Conservation (phyloP, 106 monocot genomes). For the Ottelia alismoides region DNA sequence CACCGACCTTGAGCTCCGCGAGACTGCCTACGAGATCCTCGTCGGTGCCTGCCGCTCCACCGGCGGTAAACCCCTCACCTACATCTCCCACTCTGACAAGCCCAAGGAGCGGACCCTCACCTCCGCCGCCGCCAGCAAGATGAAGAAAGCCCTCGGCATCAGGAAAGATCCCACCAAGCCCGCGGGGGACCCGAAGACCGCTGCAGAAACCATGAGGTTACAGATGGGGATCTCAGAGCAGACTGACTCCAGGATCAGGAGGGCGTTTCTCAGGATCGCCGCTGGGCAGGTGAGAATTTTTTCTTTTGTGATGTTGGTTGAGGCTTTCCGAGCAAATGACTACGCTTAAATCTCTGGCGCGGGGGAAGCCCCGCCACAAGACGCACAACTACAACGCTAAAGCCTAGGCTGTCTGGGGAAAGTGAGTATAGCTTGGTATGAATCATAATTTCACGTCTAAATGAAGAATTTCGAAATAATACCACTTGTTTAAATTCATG, state of each 20-base stretch:
- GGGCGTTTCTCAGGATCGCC: conserved; percentile 62
- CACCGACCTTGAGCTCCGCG: conserved; percentile 15
- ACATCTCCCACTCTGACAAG: conserved; percentile 9
- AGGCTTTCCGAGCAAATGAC: too few species aligned
- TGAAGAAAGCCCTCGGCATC: conserved; percentile 8
- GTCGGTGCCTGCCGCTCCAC: conserved; percentile 18
- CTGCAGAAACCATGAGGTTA: conserved; percentile 61
- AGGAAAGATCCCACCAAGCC: conserved; percentile 12
- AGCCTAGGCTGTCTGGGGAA: too few species aligned
- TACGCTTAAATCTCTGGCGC: too few species aligned
- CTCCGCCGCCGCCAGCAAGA: conserved; percentile 21
- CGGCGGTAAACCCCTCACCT: conserved; percentile 18
- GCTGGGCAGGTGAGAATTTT: conserved; percentile 65
- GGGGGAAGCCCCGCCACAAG: too few species aligned
- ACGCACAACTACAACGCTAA: too few species aligned
- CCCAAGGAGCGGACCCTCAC: conserved; percentile 8
- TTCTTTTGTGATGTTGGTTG: too few species aligned
- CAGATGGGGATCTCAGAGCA: conserved; percentile 77
- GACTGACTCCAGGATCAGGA: conserved; percentile 65
- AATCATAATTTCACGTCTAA: too few species aligned
- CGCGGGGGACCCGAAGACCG: conserved; percentile 33
- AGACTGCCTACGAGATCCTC: conserved; percentile 26
- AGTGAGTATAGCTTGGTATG: too few species aligned
- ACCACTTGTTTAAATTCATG: too few species aligned
- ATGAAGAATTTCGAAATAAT: too few species aligned